phyloP scores from a whole-genome alignment of 2,329 filamentous ascomycete genomes.

The Diaporthe citriasiana region DNA sequence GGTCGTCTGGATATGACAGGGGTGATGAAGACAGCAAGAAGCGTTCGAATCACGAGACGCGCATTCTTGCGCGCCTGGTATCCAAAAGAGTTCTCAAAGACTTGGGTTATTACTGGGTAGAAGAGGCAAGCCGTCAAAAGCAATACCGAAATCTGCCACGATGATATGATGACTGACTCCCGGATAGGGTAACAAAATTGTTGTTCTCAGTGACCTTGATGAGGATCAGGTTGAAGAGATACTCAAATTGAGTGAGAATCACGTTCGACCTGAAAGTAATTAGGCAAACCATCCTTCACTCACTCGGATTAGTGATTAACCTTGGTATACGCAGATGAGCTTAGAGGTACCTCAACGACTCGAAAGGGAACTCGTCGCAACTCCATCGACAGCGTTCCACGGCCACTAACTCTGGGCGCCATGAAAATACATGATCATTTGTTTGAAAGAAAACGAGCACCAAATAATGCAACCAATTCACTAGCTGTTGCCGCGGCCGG shows the following conservation, averaged over 20 bases:
- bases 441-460: neutral
- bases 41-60: slow-evolving; percentile 87
- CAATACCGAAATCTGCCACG: too few relatives aligned
- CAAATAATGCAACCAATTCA: neutral
- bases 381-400: neutral
- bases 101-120: slow-evolving; percentile 85
- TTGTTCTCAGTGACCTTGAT: neutral
- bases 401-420: neutral
- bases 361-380: neutral
- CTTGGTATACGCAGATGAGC: neutral
- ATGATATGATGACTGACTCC: too few relatives aligned
- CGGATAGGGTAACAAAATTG: neutral
- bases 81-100: slow-evolving; percentile 85
- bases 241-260: neutral
- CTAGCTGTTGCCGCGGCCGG: neutral
- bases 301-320: neutral
- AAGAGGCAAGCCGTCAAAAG: slow-evolving; percentile 74
- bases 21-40: slow-evolving; percentile 47
- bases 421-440: neutral
- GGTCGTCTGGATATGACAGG: neutral
- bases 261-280: neutral
- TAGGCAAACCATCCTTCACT: neutral
- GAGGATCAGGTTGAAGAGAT: neutral
- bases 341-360: neutral
- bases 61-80: slow-evolving; percentile 84